Evolutionary conservation across 306 rosid species (phyloP).

Genomic region (Psophocarpus tetragonolobus): DNA sequence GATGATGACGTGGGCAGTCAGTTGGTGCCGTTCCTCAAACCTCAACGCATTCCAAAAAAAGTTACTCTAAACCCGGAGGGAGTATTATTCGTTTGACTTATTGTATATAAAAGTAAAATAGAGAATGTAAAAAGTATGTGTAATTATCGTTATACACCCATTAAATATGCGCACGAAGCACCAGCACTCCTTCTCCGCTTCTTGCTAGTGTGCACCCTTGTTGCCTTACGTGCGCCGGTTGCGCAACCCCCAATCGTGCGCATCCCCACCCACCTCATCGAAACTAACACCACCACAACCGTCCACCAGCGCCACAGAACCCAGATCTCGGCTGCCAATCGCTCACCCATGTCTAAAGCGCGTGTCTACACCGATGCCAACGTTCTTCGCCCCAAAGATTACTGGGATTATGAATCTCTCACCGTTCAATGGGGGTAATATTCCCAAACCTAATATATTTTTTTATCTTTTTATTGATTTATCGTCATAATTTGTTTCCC

Average conservation of each 20-base stretch:
- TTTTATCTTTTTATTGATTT: not conserved
- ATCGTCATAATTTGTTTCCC: not conserved
- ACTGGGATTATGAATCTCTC: constrained; percentile 96
- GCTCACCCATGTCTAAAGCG: constrained; percentile 69
- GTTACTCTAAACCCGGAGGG: constrained; percentile 7
- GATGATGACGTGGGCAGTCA: not conserved
- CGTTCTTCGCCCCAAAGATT: constrained; percentile 83
- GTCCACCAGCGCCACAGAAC: not conserved
- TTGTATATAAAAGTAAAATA: not conserved
- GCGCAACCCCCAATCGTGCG: constrained; percentile 62
- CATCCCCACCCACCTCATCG: constrained; percentile 41
- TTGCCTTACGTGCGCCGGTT: constrained; percentile 53
- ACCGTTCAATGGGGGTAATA: constrained; percentile 89
- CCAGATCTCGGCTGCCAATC: constrained; percentile 41
- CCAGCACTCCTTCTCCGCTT: constrained; percentile 36
- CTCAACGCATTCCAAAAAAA: constrained; percentile 1
- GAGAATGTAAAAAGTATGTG: not conserved
- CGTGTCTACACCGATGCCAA: constrained; percentile 83
- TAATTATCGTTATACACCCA: not conserved
- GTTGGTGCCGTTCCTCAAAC: not conserved
- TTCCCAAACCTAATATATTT: constrained; percentile 26
- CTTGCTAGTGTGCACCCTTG: constrained; percentile 55
- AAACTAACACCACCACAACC: constrained; percentile 26
- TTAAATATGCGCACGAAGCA: constrained; percentile 50
- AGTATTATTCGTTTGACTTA: not conserved